phyloP scores from a whole-genome alignment of 139 green algal genomes.

The Closterium sp. region DNA sequence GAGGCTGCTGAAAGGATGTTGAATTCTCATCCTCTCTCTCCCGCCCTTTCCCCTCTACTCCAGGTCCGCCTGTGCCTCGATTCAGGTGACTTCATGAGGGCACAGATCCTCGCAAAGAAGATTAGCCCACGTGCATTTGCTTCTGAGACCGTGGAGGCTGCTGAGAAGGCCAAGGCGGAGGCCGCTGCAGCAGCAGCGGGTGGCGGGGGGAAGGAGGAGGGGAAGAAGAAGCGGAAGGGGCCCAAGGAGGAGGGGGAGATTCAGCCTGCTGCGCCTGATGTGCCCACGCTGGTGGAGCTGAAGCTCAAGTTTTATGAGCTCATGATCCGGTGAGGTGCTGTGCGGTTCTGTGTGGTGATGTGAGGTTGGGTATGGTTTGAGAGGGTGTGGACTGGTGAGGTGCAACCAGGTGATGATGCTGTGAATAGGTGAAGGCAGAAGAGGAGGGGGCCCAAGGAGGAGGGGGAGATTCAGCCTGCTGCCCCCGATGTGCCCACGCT shows the following conservation, averaged over 20 bases:
- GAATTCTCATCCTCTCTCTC: no score
- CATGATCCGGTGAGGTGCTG: slow-evolving; percentile 64
- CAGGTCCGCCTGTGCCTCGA: no score
- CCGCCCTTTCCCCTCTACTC: no score
- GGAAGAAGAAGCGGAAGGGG: slow-evolving; percentile 51
- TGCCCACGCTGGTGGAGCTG: slow-evolving; percentile 80
- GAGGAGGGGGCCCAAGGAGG: slow-evolving; percentile 49
- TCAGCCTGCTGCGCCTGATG: slow-evolving; percentile 80
- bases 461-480: not conserved
- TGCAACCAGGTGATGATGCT: not conserved
- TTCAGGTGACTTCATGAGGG: slow-evolving; percentile 62
- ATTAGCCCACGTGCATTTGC: slow-evolving; percentile 84
- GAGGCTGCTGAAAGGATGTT: not conserved
- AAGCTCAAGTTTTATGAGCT: slow-evolving; percentile 93
- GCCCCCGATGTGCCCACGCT: no score
- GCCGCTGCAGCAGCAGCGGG: not conserved
- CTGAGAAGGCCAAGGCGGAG: slow-evolving; percentile 27
- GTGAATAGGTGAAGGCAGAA: not conserved
- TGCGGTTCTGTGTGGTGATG: no score
- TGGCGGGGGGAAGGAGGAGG: slow-evolving; percentile 1
- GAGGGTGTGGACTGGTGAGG: not conserved
- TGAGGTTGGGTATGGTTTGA: no score
- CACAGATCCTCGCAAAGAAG: slow-evolving; percentile 92
- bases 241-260: slow-evolving; percentile 81
- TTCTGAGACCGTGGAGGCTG: slow-evolving; percentile 18